Percentiles rank a stretch among this genome's conserved stretches.
These are phyloP conservation scores for Macrolepiota albuminosa DNA, from an alignment of 768 basidiomycete species.

Conservation along the genomic window DNA sequence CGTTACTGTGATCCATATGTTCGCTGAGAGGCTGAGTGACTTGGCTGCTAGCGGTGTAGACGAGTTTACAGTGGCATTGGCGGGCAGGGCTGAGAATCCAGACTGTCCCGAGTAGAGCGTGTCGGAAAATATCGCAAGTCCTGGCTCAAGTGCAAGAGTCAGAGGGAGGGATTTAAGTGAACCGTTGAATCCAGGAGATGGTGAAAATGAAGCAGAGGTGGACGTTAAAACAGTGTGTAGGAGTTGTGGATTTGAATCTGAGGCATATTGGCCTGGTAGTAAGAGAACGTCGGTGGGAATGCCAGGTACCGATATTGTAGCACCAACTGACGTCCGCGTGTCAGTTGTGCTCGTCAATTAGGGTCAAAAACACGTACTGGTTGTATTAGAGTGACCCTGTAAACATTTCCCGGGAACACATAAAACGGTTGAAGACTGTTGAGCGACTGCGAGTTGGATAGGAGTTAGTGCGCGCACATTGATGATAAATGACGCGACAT, in stretches of 20 bases:
- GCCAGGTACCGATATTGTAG: slow-evolving; percentile 46
- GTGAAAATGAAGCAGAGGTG: slow-evolving; percentile 42
- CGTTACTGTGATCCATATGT: slow-evolving; percentile 51
- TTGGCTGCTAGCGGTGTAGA: slow-evolving; percentile 39
- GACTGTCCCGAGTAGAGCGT: slow-evolving; percentile 51
- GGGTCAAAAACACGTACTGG: slow-evolving; percentile 28
- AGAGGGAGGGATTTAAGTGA: slow-evolving; percentile 46
- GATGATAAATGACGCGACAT: not conserved
- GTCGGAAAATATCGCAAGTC: slow-evolving; percentile 47
- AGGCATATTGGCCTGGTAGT: slow-evolving; percentile 59
- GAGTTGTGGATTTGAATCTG: slow-evolving; percentile 54
- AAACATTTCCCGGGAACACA: slow-evolving; percentile 73
- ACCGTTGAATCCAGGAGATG: slow-evolving; percentile 53
- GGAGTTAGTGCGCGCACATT: not conserved
- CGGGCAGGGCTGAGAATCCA: slow-evolving; percentile 43
- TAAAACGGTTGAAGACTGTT: slow-evolving; percentile 36
- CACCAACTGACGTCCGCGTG: slow-evolving; percentile 43
- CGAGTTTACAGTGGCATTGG: slow-evolving; percentile 30
- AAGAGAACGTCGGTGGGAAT: slow-evolving; percentile 43
- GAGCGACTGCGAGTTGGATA: slow-evolving; percentile 9
- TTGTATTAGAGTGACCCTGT: slow-evolving; percentile 58
- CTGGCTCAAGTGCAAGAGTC: slow-evolving; percentile 49
- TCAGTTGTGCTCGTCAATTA: not conserved
- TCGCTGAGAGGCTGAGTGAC: slow-evolving; percentile 51
- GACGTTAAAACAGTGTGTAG: slow-evolving; percentile 54